These are phyloP conservation scores for Myxozyma monticola DNA, from an alignment of 805 yeast species.

Conservation along the genomic window DNA sequence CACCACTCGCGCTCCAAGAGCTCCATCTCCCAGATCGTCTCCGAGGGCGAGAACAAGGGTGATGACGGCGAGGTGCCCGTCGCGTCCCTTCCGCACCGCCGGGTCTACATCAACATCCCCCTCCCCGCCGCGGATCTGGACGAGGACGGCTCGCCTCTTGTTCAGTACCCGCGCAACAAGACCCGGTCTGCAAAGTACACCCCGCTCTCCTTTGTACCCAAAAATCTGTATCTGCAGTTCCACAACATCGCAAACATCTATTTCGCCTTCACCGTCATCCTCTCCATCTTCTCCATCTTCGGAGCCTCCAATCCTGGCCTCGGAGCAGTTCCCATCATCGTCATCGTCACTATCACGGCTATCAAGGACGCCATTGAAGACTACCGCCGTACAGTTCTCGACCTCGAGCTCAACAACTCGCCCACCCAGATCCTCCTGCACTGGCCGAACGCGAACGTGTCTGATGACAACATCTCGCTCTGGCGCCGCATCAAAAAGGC, in stretches of 20 bases:
- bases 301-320: constrained; percentile 73
- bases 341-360: constrained; percentile 73
- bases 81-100: constrained; percentile 37
- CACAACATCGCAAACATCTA: constrained; percentile 87
- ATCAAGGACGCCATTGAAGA: constrained; percentile 78
- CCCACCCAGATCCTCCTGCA: constrained; percentile 59
- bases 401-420: constrained; percentile 67
- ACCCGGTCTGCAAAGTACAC: constrained; percentile 95
- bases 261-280: constrained; percentile 72
- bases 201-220: constrained; percentile 84
- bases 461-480: constrained; percentile 51
- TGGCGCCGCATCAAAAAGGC: constrained; percentile 74
- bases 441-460: constrained; percentile 58
- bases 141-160: constrained; percentile 58
- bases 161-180: constrained; percentile 79
- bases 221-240: constrained; percentile 77
- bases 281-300: constrained; percentile 62
- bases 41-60: constrained; percentile 19
- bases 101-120: constrained; percentile 51
- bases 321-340: constrained; percentile 79
- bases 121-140: constrained; percentile 49
- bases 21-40: constrained; percentile 7
- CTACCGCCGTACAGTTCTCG: constrained; percentile 62
- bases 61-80: constrained; percentile 22
- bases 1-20: constrained; percentile 1